A percentile compares a stretch with the other conserved stretches of the same genome.
These are phyloP conservation scores for Podospora pseudocomata DNA, from an alignment of 495 filamentous ascomycete genomes.

Conservation along the genomic window DNA sequence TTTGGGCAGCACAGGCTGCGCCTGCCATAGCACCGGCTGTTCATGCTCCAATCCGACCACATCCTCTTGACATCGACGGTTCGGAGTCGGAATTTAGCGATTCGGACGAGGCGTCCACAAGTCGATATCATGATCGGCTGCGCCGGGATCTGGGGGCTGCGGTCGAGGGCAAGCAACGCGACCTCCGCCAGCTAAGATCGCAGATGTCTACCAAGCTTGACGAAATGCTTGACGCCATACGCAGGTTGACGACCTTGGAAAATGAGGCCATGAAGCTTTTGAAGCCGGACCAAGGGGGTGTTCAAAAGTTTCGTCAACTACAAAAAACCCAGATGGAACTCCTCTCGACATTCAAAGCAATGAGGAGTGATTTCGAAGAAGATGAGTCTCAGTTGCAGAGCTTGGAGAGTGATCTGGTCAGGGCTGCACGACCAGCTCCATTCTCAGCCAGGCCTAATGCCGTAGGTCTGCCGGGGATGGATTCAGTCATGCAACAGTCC, in stretches of 20 bases:
- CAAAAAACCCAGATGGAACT: slow-evolving; percentile 28
- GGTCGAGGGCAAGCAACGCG: slow-evolving; percentile 21
- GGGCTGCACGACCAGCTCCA: background rate
- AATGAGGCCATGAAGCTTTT: slow-evolving; percentile 31
- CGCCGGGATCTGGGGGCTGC: slow-evolving; percentile 16
- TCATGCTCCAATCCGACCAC: background rate
- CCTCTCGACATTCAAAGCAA: slow-evolving; percentile 23
- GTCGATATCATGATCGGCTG: background rate
- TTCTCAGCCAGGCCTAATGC: background rate
- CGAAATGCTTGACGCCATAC: slow-evolving; percentile 12
- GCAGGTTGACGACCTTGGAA: slow-evolving; percentile 13
- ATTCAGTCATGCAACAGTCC: background rate
- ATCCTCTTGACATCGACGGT: background rate
- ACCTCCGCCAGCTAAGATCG: slow-evolving; percentile 13
- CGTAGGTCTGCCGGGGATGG: background rate
- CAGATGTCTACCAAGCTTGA: slow-evolving; percentile 21
- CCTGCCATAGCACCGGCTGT: background rate
- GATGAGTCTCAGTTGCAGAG: slow-evolving; percentile 22
- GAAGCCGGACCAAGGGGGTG: slow-evolving; percentile 19
- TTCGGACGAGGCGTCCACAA: slow-evolving; percentile 11
- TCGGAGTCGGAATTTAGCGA: slow-evolving; percentile 14
- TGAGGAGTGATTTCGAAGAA: slow-evolving; percentile 24
- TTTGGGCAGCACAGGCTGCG: background rate
- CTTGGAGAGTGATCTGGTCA: slow-evolving; percentile 25
- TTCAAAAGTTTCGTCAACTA: slow-evolving; percentile 22